phyloP scores from a whole-genome alignment of 2,329 filamentous ascomycete species.

The Coniochaeta sp. region DNA sequence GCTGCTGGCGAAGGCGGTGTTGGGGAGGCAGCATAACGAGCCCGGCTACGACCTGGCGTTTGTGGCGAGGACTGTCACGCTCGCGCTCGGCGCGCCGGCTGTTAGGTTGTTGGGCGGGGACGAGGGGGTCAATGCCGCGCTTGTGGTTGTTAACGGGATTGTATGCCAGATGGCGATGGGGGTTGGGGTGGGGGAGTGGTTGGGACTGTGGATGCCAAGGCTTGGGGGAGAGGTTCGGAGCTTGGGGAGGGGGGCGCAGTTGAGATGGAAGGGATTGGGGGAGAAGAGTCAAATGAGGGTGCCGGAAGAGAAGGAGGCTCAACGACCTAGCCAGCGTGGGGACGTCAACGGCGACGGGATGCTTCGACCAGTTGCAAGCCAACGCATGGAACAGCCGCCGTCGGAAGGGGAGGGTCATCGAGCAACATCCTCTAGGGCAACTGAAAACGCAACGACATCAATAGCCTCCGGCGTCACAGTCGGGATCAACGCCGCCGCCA shows the following conservation, averaged over 20 bases:
- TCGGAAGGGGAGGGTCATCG: neutral
- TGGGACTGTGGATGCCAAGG: slow-evolving; percentile 6
- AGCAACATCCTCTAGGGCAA: neutral
- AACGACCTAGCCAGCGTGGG: too few relatives aligned
- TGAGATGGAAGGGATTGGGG: neutral
- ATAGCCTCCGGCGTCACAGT: slow-evolving; percentile 46
- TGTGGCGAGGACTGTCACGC: slow-evolving; percentile 41
- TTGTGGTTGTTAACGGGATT: slow-evolving; percentile 46
- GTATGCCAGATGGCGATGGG: slow-evolving; percentile 26
- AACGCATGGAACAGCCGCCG: neutral
- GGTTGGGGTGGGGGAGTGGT: slow-evolving; percentile 18
- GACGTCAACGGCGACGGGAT: neutral
- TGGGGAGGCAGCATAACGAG: slow-evolving; percentile 17
- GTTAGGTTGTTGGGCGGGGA: slow-evolving; percentile 38
- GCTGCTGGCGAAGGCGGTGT: slow-evolving; percentile 21
- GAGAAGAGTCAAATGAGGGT: neutral
- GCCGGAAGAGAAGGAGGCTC: neutral
- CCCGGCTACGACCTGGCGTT: slow-evolving; percentile 33
- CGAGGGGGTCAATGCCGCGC: slow-evolving; percentile 37
- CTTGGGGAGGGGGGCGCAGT: neutral
- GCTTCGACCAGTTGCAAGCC: neutral
- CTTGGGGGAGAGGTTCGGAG: neutral
- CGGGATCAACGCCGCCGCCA: slow-evolving; percentile 52
- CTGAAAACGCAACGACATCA: slow-evolving; percentile 12
- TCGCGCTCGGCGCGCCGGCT: slow-evolving; percentile 41